phyloP scores from a whole-genome alignment of 441 rosid species.

The Pelargonium cotyledonis region DNA sequence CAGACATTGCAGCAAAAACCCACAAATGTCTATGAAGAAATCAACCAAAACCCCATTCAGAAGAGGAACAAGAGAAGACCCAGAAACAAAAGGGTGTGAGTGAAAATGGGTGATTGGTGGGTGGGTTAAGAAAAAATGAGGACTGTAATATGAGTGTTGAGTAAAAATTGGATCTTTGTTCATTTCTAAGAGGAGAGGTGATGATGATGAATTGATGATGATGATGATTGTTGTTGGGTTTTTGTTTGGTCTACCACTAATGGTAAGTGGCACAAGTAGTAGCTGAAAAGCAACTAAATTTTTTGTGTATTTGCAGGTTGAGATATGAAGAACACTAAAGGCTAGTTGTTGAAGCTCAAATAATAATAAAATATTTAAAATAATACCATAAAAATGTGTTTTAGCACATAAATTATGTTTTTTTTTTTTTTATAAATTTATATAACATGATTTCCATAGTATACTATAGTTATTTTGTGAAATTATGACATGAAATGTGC shows the following conservation, averaged over 20 bases:
- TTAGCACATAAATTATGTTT: no score
- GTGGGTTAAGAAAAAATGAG: not conserved
- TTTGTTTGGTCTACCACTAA: not conserved
- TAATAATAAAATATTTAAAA: no score
- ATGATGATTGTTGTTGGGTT: not conserved
- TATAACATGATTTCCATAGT: no score
- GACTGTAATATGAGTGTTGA: constrained; percentile 1
- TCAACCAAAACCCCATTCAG: constrained; percentile 10
- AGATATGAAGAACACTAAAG: no score
- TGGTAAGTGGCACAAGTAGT: not conserved
- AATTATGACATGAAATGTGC: no score
- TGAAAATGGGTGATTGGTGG: not conserved
- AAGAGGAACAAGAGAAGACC: not conserved
- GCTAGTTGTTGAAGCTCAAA: no score
- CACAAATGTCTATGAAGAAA: constrained; percentile 5
- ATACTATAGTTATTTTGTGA: no score
- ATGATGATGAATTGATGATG: not conserved
- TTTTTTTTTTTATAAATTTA: no score
- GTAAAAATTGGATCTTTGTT: constrained; percentile 1
- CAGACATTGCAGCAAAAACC: constrained; percentile 5
- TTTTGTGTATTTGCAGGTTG: no score
- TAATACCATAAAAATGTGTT: no score
- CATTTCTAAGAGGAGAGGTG: not conserved
- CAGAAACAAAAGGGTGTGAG: not conserved
- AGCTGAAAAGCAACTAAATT: constrained; percentile 6